Base-by-base conservation (phyloP, 2,329 filamentous ascomycete genomes). In the Ilyonectria robusta region DNA sequence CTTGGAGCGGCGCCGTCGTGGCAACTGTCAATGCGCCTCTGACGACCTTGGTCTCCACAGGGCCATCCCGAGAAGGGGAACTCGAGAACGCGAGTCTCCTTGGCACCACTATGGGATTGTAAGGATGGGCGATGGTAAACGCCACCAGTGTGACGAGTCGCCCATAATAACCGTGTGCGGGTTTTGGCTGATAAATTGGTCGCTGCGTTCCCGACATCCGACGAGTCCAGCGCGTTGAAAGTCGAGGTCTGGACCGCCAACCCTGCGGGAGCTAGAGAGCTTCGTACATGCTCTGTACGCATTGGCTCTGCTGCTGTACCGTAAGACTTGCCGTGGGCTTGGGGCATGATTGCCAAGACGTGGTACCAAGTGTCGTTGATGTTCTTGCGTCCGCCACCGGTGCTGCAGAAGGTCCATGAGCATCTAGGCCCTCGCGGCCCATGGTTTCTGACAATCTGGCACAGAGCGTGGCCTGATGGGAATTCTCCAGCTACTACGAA, bases 11-110 rank as follows among this genome's bases (percentile, higher is more conserved):
- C 55, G 48, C 58, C 51, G 48, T 55, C 40, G 55, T 64, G 63
- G 59, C 51, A 57, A 66, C 66, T 68, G 67, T 64, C 59, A 69
- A 58, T 67, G 54, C 51, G 59, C 50, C 33, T 57, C 46, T 50
- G 56, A 50, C 50, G 50, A 42, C 44, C 29, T 47, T 17, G 42
- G 31, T 11, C 10, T 57, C n/a, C 59, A 46, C 37, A 33, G 63
- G 63, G 53, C 65, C 33, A 56, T 50, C 57, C 54, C 47, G 23
- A 64, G 64, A 67, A 54, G 53, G 67, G 67, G 46, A 69, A 69
- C 61, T 64, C 60, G 64, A 59, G 60, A 67, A 67, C 33, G 42
- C 23, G 63, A 50, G 31, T n/a, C 37, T 13, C 29, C 40, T 54
- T 13, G 21, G 35, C 33, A 33, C 21, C 26, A 37, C 15, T 35